phyloP scores from a whole-genome alignment of 257 asterid genomes.

The Penstemon davidsonii region DNA sequence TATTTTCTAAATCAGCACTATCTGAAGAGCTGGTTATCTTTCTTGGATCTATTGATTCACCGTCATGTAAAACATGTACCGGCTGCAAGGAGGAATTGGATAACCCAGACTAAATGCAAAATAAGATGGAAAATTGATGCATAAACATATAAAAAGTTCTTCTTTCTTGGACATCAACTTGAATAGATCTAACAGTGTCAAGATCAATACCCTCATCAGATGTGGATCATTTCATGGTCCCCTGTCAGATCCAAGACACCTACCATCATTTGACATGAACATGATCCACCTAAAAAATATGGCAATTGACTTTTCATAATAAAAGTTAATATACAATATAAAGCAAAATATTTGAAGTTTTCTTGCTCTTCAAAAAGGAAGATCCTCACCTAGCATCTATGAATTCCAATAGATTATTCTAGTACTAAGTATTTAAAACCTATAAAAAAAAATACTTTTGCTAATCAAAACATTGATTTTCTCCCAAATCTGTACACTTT shows the following conservation, averaged over 20 bases:
- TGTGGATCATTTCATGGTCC: conserved; percentile 71
- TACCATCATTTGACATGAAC: conserved; percentile 53
- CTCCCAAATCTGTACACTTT: conserved; percentile 18
- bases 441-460: conserved; percentile 24
- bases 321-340: not conserved
- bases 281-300: conserved; percentile 61
- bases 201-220: conserved; percentile 46
- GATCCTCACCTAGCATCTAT: conserved; percentile 45
- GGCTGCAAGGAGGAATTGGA: too few species aligned
- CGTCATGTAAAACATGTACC: conserved; percentile 40
- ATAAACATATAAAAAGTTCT: not conserved
- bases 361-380: conserved; percentile 9
- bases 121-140: not conserved
- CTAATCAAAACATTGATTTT: not conserved
- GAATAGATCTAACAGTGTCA: not conserved
- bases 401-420: conserved; percentile 45
- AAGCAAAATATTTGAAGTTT: not conserved
- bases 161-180: too few species aligned
- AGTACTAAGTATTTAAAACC: conserved; percentile 59
- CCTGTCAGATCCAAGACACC: conserved; percentile 58
- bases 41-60: conserved; percentile 33
- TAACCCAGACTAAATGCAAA: not conserved
- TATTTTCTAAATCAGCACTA: conserved; percentile 29
- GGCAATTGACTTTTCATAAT: conserved; percentile 54
- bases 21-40: conserved; percentile 38